Percentiles rank a stretch among this genome's conserved stretches.
phyloP scores from a whole-genome alignment of 495 filamentous ascomycete species.

The Penicillium simplicissimum region DNA sequence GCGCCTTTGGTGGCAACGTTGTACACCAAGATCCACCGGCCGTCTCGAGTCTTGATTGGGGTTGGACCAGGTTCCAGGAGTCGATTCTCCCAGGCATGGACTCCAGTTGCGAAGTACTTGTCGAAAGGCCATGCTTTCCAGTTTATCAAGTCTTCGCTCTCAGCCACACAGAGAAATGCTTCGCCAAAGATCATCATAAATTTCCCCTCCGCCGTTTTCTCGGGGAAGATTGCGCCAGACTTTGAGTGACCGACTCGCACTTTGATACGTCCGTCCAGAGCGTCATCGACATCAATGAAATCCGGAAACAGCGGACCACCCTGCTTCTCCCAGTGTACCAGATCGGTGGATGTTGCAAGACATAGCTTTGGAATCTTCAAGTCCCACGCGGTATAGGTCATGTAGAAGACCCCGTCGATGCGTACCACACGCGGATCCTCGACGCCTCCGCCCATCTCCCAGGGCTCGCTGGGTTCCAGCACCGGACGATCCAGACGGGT shows the following conservation, averaged over 20 bases:
- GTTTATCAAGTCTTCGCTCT: neutral
- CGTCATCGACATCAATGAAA: neutral
- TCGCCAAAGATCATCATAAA: conserved; percentile 1
- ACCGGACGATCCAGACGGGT: neutral
- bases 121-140: conserved; percentile 1
- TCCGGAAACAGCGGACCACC: neutral
- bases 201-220: neutral
- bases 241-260: neutral
- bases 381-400: neutral
- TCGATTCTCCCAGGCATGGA: neutral
- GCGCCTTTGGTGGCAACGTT: neutral
- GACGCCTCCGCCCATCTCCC: neutral
- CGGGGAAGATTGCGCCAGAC: neutral
- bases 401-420: conserved; percentile 5
- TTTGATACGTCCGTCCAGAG: neutral
- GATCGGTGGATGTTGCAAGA: conserved; percentile 1
- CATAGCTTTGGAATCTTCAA: neutral
- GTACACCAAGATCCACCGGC: neutral
- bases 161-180: neutral
- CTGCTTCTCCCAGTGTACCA: conserved; percentile 4
- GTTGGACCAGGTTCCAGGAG: neutral
- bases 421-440: neutral
- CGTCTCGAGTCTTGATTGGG: neutral
- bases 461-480: neutral
- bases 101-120: neutral